A percentile compares a stretch with the other conserved stretches of the same genome.
phyloP scores from a whole-genome alignment of 1,284 basidiomycete genomes.

The Neolentinus lepideus region DNA sequence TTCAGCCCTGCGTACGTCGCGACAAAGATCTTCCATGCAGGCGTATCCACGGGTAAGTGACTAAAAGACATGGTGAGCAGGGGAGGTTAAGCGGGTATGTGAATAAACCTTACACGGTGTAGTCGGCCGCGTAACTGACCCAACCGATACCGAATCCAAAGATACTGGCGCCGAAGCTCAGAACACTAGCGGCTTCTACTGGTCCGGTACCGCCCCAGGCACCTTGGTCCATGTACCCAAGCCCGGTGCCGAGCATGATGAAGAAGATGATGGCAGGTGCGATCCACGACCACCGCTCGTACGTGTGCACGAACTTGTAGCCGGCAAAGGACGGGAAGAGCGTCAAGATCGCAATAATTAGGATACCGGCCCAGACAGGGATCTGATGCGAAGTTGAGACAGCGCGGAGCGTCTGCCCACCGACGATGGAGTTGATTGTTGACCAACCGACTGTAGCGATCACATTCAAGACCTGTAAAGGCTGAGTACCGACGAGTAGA shows the following conservation, averaged over 20 bases:
- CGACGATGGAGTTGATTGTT: slow-evolving; percentile 68
- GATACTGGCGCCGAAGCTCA: slow-evolving; percentile 25
- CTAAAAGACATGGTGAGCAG: neutral
- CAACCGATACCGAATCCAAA: slow-evolving; percentile 12
- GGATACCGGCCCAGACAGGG: slow-evolving; percentile 58
- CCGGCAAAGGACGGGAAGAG: slow-evolving; percentile 37
- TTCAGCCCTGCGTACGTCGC: slow-evolving; percentile 22
- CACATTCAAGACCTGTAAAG: slow-evolving; percentile 43
- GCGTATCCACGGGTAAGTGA: slow-evolving; percentile 16
- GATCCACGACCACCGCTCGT: slow-evolving; percentile 60
- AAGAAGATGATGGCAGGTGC: slow-evolving; percentile 63
- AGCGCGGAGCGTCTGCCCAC: slow-evolving; percentile 64
- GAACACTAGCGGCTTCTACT: slow-evolving; percentile 20
- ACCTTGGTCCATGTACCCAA: slow-evolving; percentile 32
- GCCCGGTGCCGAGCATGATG: slow-evolving; percentile 54
- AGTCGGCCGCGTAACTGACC: slow-evolving; percentile 9
- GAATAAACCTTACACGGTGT: neutral
- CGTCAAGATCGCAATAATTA: slow-evolving; percentile 66
- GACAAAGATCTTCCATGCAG: slow-evolving; percentile 18
- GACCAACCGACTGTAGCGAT: slow-evolving; percentile 61
- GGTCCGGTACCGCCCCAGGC: slow-evolving; percentile 19
- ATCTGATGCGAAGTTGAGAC: slow-evolving; percentile 40
- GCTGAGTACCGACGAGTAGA: neutral
- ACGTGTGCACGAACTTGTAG: slow-evolving; percentile 30
- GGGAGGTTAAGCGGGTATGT: neutral